Conservation (phyloP, 345 rosid species). For the Psidium friedrichsthalianum region DNA sequence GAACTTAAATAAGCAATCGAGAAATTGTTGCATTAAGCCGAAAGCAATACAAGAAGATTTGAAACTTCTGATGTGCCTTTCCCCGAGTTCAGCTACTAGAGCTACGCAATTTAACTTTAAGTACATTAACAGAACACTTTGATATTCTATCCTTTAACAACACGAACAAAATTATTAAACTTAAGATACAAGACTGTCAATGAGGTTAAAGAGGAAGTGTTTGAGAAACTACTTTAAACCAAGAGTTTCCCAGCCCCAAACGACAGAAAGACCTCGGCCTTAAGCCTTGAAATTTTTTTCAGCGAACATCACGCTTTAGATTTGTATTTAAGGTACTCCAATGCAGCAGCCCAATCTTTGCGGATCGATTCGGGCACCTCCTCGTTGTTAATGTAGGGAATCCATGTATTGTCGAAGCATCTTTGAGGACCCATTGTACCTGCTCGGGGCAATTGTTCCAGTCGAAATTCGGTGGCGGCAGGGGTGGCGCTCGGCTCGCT, state of each 20-base stretch:
- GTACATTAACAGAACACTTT: not conserved
- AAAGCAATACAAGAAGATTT: not conserved
- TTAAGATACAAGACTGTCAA: not conserved
- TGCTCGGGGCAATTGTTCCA: slow-evolving; percentile 33
- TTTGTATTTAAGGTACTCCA: slow-evolving; percentile 13
- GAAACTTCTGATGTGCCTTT: not conserved
- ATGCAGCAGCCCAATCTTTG: slow-evolving; percentile 39
- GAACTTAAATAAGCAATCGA: not conserved
- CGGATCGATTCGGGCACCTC: slow-evolving; percentile 29
- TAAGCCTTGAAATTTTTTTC: not conserved
- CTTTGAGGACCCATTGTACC: slow-evolving; percentile 41
- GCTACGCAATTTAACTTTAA: not conserved
- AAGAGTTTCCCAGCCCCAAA: not conserved
- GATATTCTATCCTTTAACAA: not conserved
- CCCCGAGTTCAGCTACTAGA: not conserved
- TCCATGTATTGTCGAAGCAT: slow-evolving; percentile 30
- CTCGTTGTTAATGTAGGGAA: slow-evolving; percentile 24
- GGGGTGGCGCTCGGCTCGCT: not conserved
- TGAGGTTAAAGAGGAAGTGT: not conserved
- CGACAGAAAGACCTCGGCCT: not conserved
- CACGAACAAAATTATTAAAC: not conserved
- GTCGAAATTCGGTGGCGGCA: slow-evolving; percentile 27
- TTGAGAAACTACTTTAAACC: not conserved
- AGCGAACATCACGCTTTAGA: not conserved
- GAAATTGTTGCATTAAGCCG: not conserved